Base-by-base conservation (phyloP, 192 early-diverging fungal genomes). In the Oehlia diaphana region DNA sequence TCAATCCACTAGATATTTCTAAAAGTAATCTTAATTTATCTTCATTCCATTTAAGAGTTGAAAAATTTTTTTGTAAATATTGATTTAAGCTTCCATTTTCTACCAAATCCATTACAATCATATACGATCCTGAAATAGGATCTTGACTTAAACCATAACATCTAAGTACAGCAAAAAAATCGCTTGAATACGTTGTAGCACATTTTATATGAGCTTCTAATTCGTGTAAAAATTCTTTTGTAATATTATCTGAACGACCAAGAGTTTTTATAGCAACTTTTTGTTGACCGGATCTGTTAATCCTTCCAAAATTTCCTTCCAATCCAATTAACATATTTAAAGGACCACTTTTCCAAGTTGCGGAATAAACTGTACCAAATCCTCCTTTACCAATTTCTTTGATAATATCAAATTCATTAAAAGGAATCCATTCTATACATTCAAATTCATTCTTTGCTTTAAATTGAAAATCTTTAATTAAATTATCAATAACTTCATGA, bases 1-100 rank as follows among this genome's bases (percentile, higher is more conserved):
- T 81, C 63, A 86, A 80, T 26, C 85, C 85, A 23, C 81, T 78
- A 6, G 82, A 78, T 9, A 86, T 81, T 39, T 82, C 77, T 5
- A 69, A 49, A 2, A 83, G 79, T 35, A 86, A 79, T 42, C 78
- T 61, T 58, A 86, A 72, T 67, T 81, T 83, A 49, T 82, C 69
- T 13, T 19, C 26, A 67, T 33, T 35, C 81, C 82, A 82, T 33
- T 79, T 74, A 0, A 82, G 62, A 2, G 33, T 33, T 39, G 81
- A 35, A 67, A 79, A 86, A 49, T 83, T 80, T 23, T 70, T 47
- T 31, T 78, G 47, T 23, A 86, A 78, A 74, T 82, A 86, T 44
- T 83, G 79, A 9, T 82, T 69, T 21, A 86, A 42, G 76, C 80
- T 83, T 16, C 82, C 82, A 47, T 75, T 66, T 21, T 78, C 75